phyloP scores from a whole-genome alignment of 352 stramenopile genomes.

The Pythium folliculosum region DNA sequence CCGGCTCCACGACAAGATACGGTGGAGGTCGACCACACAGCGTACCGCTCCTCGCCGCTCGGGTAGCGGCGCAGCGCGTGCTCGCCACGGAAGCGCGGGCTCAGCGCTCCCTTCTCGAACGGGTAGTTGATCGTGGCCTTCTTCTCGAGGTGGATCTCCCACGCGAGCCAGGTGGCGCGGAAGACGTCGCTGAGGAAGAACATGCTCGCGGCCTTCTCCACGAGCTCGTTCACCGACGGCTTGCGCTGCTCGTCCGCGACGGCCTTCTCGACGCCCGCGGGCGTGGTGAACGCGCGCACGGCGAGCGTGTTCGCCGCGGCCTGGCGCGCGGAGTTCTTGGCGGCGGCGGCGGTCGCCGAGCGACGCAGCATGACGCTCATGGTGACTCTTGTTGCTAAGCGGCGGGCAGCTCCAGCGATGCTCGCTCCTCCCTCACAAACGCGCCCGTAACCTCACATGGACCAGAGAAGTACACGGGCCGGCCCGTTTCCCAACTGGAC shows the following conservation, averaged over 20 bases:
- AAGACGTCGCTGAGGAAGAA: constrained; percentile 87
- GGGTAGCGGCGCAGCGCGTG: constrained; percentile 98
- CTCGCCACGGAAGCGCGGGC: constrained; percentile 98
- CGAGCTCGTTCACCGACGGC: constrained; percentile 65
- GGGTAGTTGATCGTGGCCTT: constrained; percentile 99
- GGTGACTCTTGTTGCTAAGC: constrained; percentile 3
- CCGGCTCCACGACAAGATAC: neutral
- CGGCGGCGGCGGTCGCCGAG: constrained; percentile 39
- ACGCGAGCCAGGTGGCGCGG: constrained; percentile 77
- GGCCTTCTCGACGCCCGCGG: constrained; percentile 15
- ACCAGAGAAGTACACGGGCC: constrained; percentile 27
- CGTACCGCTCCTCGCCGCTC: constrained; percentile 97
- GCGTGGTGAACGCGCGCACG: constrained; percentile 30
- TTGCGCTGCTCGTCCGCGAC: constrained; percentile 43
- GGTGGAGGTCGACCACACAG: neutral
- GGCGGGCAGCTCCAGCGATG: constrained; percentile 1
- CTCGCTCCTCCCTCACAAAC: neutral
- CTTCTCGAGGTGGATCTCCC: constrained; percentile 81
- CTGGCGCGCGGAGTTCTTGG: constrained; percentile 19
- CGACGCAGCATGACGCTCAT: constrained; percentile 54
- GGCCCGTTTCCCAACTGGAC: constrained; percentile 7
- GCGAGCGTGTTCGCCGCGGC: constrained; percentile 23
- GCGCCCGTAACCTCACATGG: constrained; percentile 22
- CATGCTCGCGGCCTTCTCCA: constrained; percentile 81
- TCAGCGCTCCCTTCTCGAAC: constrained; percentile 97